A percentile compares a stretch with the other conserved stretches of the same genome.
Conservation (phyloP, 2,329 filamentous ascomycete species). For the Rhynchosporium secalis region DNA sequence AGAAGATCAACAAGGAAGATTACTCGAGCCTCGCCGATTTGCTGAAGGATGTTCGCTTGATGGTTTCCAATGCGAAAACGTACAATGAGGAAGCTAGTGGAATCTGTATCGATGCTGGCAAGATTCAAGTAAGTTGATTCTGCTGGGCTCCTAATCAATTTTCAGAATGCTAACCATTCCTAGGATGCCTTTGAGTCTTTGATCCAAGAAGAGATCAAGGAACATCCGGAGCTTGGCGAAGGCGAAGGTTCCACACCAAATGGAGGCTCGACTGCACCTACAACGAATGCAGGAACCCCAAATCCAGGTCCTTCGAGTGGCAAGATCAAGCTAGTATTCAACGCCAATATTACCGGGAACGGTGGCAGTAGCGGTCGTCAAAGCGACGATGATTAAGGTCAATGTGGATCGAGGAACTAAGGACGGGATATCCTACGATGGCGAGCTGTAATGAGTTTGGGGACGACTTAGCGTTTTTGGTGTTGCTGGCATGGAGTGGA, state of each 20-base stretch:
- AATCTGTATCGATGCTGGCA: constrained; percentile 87
- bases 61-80: constrained; percentile 88
- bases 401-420: neutral
- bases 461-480: constrained; percentile 10
- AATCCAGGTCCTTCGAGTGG: constrained; percentile 52
- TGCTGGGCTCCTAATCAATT: neutral
- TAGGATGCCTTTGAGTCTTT: constrained; percentile 59
- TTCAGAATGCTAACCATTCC: constrained; percentile 40
- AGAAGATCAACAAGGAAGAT: constrained; percentile 94
- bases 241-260: constrained; percentile 47
- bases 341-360: constrained; percentile 41
- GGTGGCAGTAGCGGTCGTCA: constrained; percentile 47
- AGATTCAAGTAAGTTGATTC: constrained; percentile 75
- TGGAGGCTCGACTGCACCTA: constrained; percentile 47
- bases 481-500: constrained; percentile 17
- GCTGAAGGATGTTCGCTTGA: constrained; percentile 75
- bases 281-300: constrained; percentile 63
- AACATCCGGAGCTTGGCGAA: constrained; percentile 56
- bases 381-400: constrained; percentile 49
- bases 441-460: neutral
- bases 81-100: constrained; percentile 97
- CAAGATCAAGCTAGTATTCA: constrained; percentile 67
- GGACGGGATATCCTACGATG: neutral
- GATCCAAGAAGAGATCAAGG: constrained; percentile 54
- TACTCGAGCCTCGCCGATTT: constrained; percentile 82